These are phyloP conservation scores for peach (Prunus persica) DNA, from an alignment of 306 rosid genomes.

Conservation along the genomic window Prunus_persica_NCBIv2 NC_034009.1:34709001-34709500, in stretches of 20 bases:
- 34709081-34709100: conserved; percentile 44
- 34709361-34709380: conserved; percentile 76
- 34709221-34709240: conserved; percentile 77
- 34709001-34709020: conserved; percentile 53
- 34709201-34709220: conserved; percentile 79
- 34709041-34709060: conserved; percentile 50
- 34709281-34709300: conserved; percentile 98
- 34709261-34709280: conserved; percentile 86
- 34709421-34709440: conserved; percentile 68
- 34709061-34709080: conserved; percentile 39
- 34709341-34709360: conserved; percentile 83
- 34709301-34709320: conserved; percentile 89
- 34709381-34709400: conserved; percentile 86
- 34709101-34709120: conserved; percentile 45
- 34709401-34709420: conserved; percentile 77
- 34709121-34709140: conserved; percentile 43
- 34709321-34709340: conserved; percentile 90
- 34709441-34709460: conserved; percentile 17
- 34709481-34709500: not conserved
- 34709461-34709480: not conserved
- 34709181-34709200: conserved; percentile 53
- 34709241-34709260: conserved; percentile 75
- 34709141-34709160: conserved; percentile 39
- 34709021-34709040: conserved; percentile 48
- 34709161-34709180: conserved; percentile 39